Conservation (phyloP, 768 basidiomycete genomes). For the Cystofilobasidium bisporidii region DNA sequence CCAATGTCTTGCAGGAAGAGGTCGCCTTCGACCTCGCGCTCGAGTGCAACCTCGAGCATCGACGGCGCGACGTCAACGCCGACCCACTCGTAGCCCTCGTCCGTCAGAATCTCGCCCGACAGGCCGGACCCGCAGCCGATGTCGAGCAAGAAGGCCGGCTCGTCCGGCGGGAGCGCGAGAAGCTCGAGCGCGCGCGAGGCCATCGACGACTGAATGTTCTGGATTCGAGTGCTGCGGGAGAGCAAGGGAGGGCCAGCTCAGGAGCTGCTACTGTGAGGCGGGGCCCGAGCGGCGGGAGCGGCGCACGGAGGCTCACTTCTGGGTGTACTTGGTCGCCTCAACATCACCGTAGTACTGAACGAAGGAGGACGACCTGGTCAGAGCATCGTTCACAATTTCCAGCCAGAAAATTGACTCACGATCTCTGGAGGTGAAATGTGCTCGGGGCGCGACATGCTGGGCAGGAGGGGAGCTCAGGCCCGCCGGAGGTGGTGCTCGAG, state of each 20-base stretch:
- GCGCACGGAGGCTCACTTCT: conserved; percentile 56
- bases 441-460: conserved; percentile 72
- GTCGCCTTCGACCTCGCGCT: conserved; percentile 91
- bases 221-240: conserved; percentile 69
- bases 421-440: conserved; percentile 83
- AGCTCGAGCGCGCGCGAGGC: conserved; percentile 90
- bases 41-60: conserved; percentile 96
- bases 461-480: conserved; percentile 1
- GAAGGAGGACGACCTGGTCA: too few species aligned
- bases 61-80: conserved; percentile 92
- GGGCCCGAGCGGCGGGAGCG: background rate
- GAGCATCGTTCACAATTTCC: too few species aligned
- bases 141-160: conserved; percentile 79
- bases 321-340: conserved; percentile 93
- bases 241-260: background rate
- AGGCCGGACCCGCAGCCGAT: conserved; percentile 97
- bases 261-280: background rate
- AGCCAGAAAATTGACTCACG: conserved; percentile 45
- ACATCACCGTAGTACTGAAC: conserved; percentile 87
- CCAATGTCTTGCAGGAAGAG: conserved; percentile 95
- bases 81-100: conserved; percentile 84
- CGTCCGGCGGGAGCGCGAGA: conserved; percentile 64
- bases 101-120: conserved; percentile 90
- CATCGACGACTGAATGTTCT: conserved; percentile 95
- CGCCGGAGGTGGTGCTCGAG: background rate